Evolutionary conservation across 345 rosid species (phyloP).

Genomic region (Trapa incisa): DNA sequence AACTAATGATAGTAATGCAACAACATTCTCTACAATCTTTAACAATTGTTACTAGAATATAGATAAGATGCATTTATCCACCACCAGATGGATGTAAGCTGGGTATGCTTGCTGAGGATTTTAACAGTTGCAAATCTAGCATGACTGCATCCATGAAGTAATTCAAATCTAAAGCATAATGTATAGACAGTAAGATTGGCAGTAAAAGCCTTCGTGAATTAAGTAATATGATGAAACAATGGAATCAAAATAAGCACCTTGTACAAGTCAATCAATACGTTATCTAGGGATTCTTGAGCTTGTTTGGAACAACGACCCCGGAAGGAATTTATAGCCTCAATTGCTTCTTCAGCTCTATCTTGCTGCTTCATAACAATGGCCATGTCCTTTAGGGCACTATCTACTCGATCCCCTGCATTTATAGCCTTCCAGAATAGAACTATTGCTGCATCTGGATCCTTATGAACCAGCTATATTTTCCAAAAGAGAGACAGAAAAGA

Average conservation of each 20-base stretch:
- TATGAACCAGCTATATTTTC: slow-evolving; percentile 38
- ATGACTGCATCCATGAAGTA: not conserved
- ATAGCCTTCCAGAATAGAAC: slow-evolving; percentile 79
- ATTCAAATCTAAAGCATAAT: not conserved
- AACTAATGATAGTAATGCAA: not conserved
- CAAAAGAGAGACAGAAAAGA: not conserved
- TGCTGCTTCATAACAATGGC: slow-evolving; percentile 74
- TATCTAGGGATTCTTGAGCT: slow-evolving; percentile 89
- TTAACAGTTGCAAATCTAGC: not conserved
- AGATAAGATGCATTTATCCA: not conserved
- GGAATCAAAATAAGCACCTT: slow-evolving; percentile 38
- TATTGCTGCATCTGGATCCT: slow-evolving; percentile 64
- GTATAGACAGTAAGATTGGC: not conserved
- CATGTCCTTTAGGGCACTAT: slow-evolving; percentile 94
- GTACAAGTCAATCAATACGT: slow-evolving; percentile 81
- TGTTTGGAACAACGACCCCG: slow-evolving; percentile 66
- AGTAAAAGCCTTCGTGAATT: not conserved
- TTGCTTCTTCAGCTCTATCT: slow-evolving; percentile 70
- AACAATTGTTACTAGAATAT: not conserved
- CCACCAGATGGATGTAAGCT: not conserved
- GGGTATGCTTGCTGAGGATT: not conserved
- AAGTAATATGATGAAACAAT: not conserved
- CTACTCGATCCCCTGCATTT: slow-evolving; percentile 69
- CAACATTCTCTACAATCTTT: not conserved
- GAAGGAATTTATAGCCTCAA: slow-evolving; percentile 66